Percentiles rank a stretch among this genome's conserved stretches.
phyloP scores from a whole-genome alignment of 495 filamentous ascomycete species.

The Chaetomium cochliodes region DNA sequence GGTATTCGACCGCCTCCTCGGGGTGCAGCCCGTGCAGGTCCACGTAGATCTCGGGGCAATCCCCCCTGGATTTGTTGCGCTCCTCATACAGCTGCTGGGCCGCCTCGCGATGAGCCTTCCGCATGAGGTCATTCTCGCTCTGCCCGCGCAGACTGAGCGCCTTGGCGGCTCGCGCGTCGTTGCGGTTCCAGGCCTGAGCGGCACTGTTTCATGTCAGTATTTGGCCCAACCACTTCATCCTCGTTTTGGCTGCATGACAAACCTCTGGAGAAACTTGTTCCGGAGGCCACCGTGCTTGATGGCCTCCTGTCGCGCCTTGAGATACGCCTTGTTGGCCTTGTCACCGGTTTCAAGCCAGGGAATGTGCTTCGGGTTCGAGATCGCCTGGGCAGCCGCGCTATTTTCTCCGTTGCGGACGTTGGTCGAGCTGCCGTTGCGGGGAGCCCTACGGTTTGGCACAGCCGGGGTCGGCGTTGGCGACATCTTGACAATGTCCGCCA shows the following conservation, averaged over 20 bases:
- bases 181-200: conserved; percentile 99
- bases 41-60: conserved; percentile 76
- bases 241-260: conserved; percentile 15
- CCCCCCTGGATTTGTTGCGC: conserved; percentile 70
- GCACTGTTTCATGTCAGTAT: conserved; percentile 58
- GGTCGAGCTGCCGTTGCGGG: conserved; percentile 54
- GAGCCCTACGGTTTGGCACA: conserved; percentile 50
- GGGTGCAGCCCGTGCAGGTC: conserved; percentile 96
- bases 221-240: neutral
- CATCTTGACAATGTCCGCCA: conserved; percentile 94
- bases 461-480: conserved; percentile 68
- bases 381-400: conserved; percentile 74
- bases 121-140: conserved; percentile 94
- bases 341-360: conserved; percentile 98
- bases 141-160: conserved; percentile 91
- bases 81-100: conserved; percentile 90
- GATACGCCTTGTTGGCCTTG: conserved; percentile 84
- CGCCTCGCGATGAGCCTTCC: conserved; percentile 93
- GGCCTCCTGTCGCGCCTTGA: conserved; percentile 89
- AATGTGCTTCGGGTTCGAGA: conserved; percentile 84
- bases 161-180: conserved; percentile 94
- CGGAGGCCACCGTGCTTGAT: conserved; percentile 93
- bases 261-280: conserved; percentile 98
- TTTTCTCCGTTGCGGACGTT: conserved; percentile 67
- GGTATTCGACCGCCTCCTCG: conserved; percentile 93